Evolutionary conservation across 176 grass and related monocot genomes (phyloP), one percentile per base, ranked within the genome.

Genomic region (Calamus simplicifolius): DNA sequence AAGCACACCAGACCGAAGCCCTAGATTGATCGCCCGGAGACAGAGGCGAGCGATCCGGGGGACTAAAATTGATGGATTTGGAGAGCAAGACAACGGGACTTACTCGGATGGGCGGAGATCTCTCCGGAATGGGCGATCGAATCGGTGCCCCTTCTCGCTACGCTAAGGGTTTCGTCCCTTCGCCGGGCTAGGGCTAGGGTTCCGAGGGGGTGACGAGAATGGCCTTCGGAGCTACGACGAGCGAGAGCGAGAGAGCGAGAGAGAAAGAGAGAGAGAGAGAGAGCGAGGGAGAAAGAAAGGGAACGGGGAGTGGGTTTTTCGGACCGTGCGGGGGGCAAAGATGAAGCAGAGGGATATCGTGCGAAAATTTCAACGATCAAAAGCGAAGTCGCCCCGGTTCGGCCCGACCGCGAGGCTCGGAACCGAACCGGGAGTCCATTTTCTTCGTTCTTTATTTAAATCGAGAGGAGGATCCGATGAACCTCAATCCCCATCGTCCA

Each of bases 281-380:
- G 23, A 52, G 71, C 57, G 58, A 57, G 69, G 73, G 76, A 58
- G 67, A 61, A 56, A 61, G 73, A 69, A 57, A 77, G 76, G 73
- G 79, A 84, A 63, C 21, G 6, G 31, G 6, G 35, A 10, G 35
- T 43, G 35, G 35, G 35, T 2, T 43, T 43, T 43, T 43, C 35
- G 35, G 35, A 43, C 35, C 35, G 35, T 43, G 35, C 35, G 35
- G 35, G 29, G 29, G 5, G 29, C 5, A 1, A 1, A 1, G 35
- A 43, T 43, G 12, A 43, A 43, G 35, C 3, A 77, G 80, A 69
- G 69, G 65, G 57, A 69, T 66, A 76, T 66, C 71, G 73, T 70
- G 85, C 65, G 73, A 89, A 81, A 75, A 29, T 80, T 84, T 84
- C 85, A 81, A 88, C 76, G 76, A 79, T 80, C 75, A 27, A 68